Evolutionary conservation across 352 stramenopile species (phyloP), one percentile per base, ranked within the genome.

Genomic region (Phytopythium chamaehyphon): DNA sequence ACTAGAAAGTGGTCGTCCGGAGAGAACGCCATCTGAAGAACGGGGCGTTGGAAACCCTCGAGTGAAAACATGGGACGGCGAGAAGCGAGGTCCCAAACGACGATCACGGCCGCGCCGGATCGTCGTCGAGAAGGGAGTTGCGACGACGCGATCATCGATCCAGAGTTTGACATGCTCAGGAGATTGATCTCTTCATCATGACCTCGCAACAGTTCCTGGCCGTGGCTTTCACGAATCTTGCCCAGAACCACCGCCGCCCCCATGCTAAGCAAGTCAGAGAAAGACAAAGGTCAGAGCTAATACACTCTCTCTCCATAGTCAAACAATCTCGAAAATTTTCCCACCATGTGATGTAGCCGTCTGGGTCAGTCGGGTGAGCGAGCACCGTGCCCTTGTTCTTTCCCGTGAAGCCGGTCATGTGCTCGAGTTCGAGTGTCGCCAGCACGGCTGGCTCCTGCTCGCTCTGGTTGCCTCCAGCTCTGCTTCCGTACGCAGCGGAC

Each of bases 1-100:
- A 77, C 69, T 22, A 92, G 75, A 38, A 90, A 89, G 40, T 87
- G 76, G 40, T 92, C 77, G 51, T 92, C 81, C 1, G 76, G 78
- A 9, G 78, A 92, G 51, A 90, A 91, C 1, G 73, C 67, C 46
- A 89, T 71, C 53, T 87, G 77, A 22, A 86, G 49, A 45, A 91
- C 76, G 1, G 71, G 64, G 14, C 70, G 74, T 24, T 76, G 73
- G 54, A 91, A 91, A 2, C 77, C 73, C 16, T 66, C 57, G 3
- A 91, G 60, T 5, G 58, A 70, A 43, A 87, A 87, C 28, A 84
- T 52, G 43, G 83, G 69, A 5, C 64, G 57, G 14, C 64, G 62
- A 1, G 54, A 55, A 1, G 55, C 43, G 0, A 90, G 62, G 33
- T 86, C 68, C 73, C 75, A 85, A 0, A 73, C 44, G 36, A 70